Percentiles rank a stretch among this genome's conserved stretches.
Conservation (phyloP, 495 filamentous ascomycete species). For the Xylaria castorea region DNA sequence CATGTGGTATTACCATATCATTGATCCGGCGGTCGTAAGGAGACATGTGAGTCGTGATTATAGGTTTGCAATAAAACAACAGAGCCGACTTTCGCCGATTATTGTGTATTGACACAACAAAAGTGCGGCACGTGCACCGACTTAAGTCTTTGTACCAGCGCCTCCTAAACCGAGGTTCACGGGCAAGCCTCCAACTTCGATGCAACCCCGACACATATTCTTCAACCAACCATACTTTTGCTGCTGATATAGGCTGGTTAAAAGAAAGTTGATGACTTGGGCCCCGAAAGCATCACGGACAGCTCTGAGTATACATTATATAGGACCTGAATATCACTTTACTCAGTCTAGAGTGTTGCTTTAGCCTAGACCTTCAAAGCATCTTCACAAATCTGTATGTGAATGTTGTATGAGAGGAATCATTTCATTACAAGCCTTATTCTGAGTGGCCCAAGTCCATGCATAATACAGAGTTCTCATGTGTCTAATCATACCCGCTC, state of each 20-base stretch:
- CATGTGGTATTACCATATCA: background rate
- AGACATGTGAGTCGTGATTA: background rate
- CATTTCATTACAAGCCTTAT: constrained; percentile 25
- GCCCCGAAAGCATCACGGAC: background rate
- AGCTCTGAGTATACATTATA: background rate
- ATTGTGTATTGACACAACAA: background rate
- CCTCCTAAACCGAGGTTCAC: constrained; percentile 7
- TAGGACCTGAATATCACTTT: background rate
- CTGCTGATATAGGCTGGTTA: background rate
- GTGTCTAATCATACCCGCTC: background rate
- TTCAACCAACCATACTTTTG: background rate
- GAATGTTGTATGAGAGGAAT: constrained; percentile 18
- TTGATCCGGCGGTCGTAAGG: background rate
- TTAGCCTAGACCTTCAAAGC: background rate
- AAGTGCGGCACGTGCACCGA: background rate
- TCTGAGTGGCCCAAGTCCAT: constrained; percentile 5
- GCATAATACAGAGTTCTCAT: constrained; percentile 18
- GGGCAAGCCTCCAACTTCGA: background rate
- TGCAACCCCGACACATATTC: background rate
- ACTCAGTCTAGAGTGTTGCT: background rate
- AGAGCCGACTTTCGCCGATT: constrained; percentile 17
- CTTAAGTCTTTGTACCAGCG: background rate
- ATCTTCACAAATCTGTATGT: background rate
- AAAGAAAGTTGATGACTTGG: background rate
- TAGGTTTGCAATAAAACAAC: background rate